Percentiles rank a stretch among this genome's conserved stretches.
These are phyloP conservation scores for Neurospora sp. DNA, from an alignment of 495 filamentous ascomycete species.

Conservation along the genomic window DNA sequence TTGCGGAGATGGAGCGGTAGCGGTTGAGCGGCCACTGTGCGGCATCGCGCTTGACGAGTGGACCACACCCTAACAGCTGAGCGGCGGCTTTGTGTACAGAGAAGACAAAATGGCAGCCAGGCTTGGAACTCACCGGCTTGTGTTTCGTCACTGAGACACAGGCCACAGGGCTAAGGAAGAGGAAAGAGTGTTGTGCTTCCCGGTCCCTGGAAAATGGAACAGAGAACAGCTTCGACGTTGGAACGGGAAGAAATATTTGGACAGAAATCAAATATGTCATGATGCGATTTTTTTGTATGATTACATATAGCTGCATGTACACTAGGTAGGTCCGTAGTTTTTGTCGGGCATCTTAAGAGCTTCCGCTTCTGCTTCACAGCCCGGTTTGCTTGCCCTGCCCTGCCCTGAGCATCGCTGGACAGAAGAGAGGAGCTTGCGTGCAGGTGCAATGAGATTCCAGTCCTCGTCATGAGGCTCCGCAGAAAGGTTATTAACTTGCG, in stretches of 20 bases:
- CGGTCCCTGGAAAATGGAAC: background rate
- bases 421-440: no score
- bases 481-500: no score
- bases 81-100: background rate
- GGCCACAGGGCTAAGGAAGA: background rate
- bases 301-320: background rate
- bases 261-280: background rate
- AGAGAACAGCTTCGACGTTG: background rate
- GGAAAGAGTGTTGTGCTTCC: background rate
- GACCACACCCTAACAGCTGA: background rate
- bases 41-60: background rate
- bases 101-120: background rate
- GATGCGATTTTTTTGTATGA: background rate
- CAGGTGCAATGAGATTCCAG: no score
- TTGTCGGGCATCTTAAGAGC: background rate
- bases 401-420: no score
- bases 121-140: background rate
- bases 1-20: background rate
- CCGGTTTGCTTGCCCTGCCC: background rate
- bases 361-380: background rate
- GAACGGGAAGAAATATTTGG: background rate
- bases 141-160: background rate
- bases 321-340: background rate
- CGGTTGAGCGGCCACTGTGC: background rate
- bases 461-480: no score